phyloP scores from a whole-genome alignment of 345 rosid species.

The Eucalyptus shirleyi region DNA sequence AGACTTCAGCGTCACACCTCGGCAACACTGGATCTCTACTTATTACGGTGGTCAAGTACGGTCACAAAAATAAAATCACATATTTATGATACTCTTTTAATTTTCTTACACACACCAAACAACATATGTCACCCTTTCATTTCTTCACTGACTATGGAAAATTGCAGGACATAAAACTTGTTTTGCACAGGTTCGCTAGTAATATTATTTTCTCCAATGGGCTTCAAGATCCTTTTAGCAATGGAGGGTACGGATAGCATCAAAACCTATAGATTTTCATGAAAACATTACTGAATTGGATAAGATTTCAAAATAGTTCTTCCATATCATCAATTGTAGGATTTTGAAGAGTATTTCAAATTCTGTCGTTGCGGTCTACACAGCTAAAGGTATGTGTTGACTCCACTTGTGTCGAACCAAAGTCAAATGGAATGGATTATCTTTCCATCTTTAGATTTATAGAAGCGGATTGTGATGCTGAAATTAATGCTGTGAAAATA shows the following conservation, averaged over 20 bases:
- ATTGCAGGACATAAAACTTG: neutral
- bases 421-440: neutral
- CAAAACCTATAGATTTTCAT: neutral
- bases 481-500: neutral
- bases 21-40: slow-evolving; percentile 34
- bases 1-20: slow-evolving; percentile 5
- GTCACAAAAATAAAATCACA: neutral
- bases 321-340: neutral
- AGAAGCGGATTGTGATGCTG: neutral
- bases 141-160: neutral
- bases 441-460: neutral
- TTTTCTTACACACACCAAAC: neutral
- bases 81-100: neutral
- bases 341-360: slow-evolving; percentile 35
- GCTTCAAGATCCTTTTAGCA: neutral
- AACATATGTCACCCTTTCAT: neutral
- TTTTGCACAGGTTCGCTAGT: neutral
- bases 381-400: slow-evolving; percentile 10
- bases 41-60: slow-evolving; percentile 42
- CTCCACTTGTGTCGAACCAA: neutral
- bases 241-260: neutral
- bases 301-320: neutral
- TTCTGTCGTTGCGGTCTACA: slow-evolving; percentile 11
- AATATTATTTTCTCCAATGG: neutral
- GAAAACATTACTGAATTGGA: neutral